Evolutionary conservation across 164 flowering plant genomes (phyloP), one percentile per base, ranked within the genome.

Genomic region (Stephania japonica): DNA sequence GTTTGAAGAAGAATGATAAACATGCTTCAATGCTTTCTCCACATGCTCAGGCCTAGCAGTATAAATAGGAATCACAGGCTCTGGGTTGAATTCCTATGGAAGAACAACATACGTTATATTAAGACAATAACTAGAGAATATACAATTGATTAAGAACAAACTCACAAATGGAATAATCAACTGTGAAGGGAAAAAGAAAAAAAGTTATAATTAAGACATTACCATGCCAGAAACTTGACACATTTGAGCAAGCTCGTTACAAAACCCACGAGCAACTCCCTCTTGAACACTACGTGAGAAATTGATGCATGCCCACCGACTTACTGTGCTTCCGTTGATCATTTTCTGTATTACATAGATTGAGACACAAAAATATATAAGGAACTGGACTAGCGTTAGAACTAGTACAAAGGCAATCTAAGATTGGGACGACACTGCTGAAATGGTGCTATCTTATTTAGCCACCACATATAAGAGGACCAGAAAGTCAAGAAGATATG

Each of bases 191-290:
- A 6, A 44, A 42, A 50, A 42, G 26, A 44, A 25, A 42, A 42
- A 9, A 67, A 21, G 9, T 47, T 53, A 1, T 24, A 43, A 53
- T 6, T 68, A 32, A 63, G 66, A 59, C 75, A 23, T 12, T 85
- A 89, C 93, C 93, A 91, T 89, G 82, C 96, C 96, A 75, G 93
- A 91, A 4, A 89, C 86, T 85, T 86, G 90, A 81, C 96, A 91
- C 96, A 89, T 89, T 76, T 91, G 93, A 72, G 87, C 90, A 53
- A 91, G 88, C 80, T 91, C 92, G 75, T 76, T 81, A 76, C 93
- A 91, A 73, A 91, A 89, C 18, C 91, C 89, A 67, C 89, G 90
- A 67, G 91, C 93, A 56, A 89, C 90, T 70, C 80, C 84, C 76
- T 91, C 93, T 78, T 91, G 96, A 67, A 89, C 93, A 74, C 86